Percentiles rank a stretch among this genome's conserved stretches.
phyloP scores from a whole-genome alignment of 441 rosid genomes.

The Biscutella auriculata region DNA sequence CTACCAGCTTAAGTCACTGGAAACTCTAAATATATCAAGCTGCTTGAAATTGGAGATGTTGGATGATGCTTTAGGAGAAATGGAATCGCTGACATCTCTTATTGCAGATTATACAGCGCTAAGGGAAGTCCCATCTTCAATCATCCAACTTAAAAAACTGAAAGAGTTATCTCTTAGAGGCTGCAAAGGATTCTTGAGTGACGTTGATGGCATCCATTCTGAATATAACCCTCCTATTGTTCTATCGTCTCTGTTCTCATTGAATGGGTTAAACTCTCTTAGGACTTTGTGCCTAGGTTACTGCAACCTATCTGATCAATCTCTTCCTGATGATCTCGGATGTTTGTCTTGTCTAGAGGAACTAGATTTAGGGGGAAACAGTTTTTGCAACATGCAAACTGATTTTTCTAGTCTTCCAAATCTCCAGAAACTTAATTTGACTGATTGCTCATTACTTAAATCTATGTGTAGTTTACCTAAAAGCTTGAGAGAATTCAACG shows the following conservation, averaged over 20 bases:
- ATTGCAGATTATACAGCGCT: not conserved
- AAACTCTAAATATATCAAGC: constrained; percentile 12
- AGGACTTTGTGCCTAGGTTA: not conserved
- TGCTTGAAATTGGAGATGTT: constrained; percentile 3
- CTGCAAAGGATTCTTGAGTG: not conserved
- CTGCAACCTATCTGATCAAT: too few species aligned
- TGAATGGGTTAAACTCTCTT: not conserved
- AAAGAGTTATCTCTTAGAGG: too few species aligned
- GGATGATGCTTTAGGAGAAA: not conserved
- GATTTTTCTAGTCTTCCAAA: too few species aligned
- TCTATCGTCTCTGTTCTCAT: not conserved
- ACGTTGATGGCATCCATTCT: not conserved
- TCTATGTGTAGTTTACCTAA: too few species aligned
- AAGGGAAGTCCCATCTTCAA: not conserved
- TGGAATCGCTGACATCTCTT: not conserved
- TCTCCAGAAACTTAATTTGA: too few species aligned
- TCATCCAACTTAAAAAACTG: not conserved
- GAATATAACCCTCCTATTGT: not conserved
- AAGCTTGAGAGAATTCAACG: too few species aligned
- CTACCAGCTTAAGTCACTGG: not conserved
- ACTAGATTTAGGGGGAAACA: too few species aligned
- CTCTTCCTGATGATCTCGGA: too few species aligned
- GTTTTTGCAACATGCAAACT: too few species aligned
- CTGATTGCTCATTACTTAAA: too few species aligned
- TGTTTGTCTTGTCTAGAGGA: too few species aligned